These are phyloP conservation scores for Penicillium sclerotigenum DNA, from an alignment of 2,329 filamentous ascomycete species.

Conservation along the genomic window DNA sequence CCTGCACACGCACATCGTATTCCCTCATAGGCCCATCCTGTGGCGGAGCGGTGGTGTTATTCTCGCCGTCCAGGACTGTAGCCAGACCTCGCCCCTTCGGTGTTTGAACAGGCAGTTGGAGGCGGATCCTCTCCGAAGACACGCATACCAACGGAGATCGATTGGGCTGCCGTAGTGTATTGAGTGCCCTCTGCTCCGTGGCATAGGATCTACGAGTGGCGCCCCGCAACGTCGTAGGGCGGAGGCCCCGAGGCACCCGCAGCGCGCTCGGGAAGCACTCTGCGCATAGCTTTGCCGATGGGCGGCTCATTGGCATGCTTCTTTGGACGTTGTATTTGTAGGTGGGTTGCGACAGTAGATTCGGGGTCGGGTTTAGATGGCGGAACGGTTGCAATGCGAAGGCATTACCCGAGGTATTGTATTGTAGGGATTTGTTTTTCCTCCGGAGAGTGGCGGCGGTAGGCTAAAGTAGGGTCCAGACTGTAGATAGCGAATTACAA, in stretches of 20 bases:
- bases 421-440: conserved; percentile 15
- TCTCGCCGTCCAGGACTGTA: conserved; percentile 15
- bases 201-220: conserved; percentile 16
- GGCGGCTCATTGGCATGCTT: conserved; percentile 26
- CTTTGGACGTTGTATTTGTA: neutral
- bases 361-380: neutral
- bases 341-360: neutral
- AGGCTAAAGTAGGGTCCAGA: neutral
- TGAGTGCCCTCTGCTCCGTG: conserved; percentile 17
- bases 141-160: neutral
- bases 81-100: conserved; percentile 19
- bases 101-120: conserved; percentile 21
- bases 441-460: conserved; percentile 7
- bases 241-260: conserved; percentile 18
- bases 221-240: conserved; percentile 17
- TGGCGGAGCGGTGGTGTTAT: conserved; percentile 8
- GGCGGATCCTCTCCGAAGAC: neutral
- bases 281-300: conserved; percentile 31
- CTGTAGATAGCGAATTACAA: neutral
- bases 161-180: neutral
- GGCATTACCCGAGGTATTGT: conserved; percentile 24
- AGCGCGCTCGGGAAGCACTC: conserved; percentile 29
- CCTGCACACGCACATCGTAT: conserved; percentile 77
- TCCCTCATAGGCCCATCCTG: conserved; percentile 72
- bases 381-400: conserved; percentile 1